These are phyloP conservation scores for Cryptococcus sp. DNA, from an alignment of 1,284 basidiomycete species.

Conservation along the genomic window DNA sequence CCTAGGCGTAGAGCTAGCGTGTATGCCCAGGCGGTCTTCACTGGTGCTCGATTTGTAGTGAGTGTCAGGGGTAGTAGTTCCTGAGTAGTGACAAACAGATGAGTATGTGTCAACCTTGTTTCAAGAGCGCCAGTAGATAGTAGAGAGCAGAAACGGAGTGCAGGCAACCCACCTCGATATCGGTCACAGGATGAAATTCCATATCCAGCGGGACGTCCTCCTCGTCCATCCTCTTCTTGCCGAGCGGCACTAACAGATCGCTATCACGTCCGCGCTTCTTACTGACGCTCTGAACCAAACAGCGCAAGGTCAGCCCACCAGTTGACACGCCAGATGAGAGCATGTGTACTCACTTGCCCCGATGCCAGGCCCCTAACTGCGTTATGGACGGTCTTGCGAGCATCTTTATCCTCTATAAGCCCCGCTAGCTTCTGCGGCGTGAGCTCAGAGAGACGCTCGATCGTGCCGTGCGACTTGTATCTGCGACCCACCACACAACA, in stretches of 20 bases:
- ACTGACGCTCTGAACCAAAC: slow-evolving; percentile 11
- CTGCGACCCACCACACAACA: slow-evolving; percentile 52
- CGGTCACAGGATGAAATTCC: slow-evolving; percentile 39
- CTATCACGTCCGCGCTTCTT: slow-evolving; percentile 39
- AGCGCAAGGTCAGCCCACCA: neutral
- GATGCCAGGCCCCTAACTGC: slow-evolving; percentile 60
- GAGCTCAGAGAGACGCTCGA: slow-evolving; percentile 61
- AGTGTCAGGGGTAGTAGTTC: slow-evolving; percentile 63
- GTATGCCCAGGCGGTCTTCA: slow-evolving; percentile 91
- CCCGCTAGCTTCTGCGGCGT: slow-evolving; percentile 64
- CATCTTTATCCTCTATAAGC: slow-evolving; percentile 68
- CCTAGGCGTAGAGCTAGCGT: slow-evolving; percentile 81
- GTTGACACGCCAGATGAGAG: neutral
- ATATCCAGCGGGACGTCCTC: slow-evolving; percentile 29
- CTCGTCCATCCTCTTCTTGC: slow-evolving; percentile 11
- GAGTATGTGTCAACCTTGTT: neutral
- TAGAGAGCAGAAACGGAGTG: neutral
- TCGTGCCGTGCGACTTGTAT: slow-evolving; percentile 72
- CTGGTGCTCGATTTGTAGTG: slow-evolving; percentile 85
- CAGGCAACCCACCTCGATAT: slow-evolving; percentile 37
- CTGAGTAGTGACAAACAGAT: slow-evolving; percentile 51
- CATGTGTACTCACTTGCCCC: slow-evolving; percentile 30
- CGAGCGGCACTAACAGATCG: slow-evolving; percentile 36
- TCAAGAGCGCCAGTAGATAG: neutral
- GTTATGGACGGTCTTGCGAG: slow-evolving; percentile 63